phyloP scores from a whole-genome alignment of 495 filamentous ascomycete genomes.

The Neurospora intermedia region DNA sequence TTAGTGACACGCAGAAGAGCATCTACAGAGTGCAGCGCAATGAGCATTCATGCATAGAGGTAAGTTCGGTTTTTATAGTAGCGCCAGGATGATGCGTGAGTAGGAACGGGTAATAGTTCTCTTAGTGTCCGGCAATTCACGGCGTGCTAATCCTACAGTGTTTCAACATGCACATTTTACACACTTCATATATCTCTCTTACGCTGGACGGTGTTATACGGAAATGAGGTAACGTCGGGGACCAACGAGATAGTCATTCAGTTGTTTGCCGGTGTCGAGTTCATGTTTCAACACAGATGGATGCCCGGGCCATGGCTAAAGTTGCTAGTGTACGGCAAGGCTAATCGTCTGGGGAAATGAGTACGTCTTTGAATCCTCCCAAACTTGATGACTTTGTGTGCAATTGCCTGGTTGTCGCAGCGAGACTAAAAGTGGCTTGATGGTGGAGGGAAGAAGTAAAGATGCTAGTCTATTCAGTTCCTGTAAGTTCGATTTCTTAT shows the following conservation, averaged over 20 bases:
- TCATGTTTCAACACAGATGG: background rate
- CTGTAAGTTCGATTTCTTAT: background rate
- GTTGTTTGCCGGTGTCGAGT: background rate
- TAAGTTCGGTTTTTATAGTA: background rate
- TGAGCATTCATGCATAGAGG: background rate
- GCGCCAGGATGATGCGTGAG: background rate
- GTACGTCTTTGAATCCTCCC: background rate
- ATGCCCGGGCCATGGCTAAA: background rate
- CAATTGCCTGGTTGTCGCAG: too few relatives aligned
- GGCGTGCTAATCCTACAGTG: background rate
- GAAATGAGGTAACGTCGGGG: background rate
- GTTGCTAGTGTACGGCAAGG: background rate
- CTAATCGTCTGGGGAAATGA: background rate
- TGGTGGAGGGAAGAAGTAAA: background rate
- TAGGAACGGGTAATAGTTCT: background rate
- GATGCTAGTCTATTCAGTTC: background rate
- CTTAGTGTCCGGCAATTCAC: background rate
- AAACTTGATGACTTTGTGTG: background rate
- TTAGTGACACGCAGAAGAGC: background rate
- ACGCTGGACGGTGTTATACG: background rate
- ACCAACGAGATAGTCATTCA: background rate
- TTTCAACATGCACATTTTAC: background rate
- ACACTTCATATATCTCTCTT: background rate
- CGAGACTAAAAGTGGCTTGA: background rate
- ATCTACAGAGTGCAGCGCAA: background rate